A percentile compares a stretch with the other conserved stretches of the same genome.
Evolutionary conservation across 495 filamentous ascomycete species (phyloP).

Genomic region (Daldinia bambusicola): DNA sequence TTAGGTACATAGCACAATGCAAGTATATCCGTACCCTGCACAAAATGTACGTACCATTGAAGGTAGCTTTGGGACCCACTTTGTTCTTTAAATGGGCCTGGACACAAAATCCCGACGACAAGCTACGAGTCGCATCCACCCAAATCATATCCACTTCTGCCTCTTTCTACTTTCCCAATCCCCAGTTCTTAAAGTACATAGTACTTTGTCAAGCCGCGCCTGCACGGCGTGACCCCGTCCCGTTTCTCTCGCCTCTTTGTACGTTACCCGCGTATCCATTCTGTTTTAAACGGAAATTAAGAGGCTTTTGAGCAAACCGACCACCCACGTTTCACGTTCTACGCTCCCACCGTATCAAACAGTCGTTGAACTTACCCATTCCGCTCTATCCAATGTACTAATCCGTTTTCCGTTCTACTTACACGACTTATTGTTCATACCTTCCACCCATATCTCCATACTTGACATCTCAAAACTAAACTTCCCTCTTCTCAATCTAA

Average conservation of each 20-base stretch:
- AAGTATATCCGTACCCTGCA: neutral
- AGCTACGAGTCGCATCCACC: conserved; percentile 38
- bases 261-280: neutral
- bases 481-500: conserved; percentile 16
- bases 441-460: conserved; percentile 28
- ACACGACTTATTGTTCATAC: conserved; percentile 22
- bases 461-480: conserved; percentile 25
- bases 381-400: conserved; percentile 35
- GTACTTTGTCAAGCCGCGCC: conserved; percentile 18
- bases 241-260: conserved; percentile 12
- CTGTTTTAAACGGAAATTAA: conserved; percentile 5
- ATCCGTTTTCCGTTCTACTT: conserved; percentile 34
- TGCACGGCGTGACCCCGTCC: conserved; percentile 18
- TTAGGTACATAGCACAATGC: neutral
- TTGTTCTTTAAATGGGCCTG: conserved; percentile 28
- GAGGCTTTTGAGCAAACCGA: conserved; percentile 17
- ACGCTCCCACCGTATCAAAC: conserved; percentile 12
- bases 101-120: conserved; percentile 41
- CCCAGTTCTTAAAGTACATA: conserved; percentile 15
- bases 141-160: conserved; percentile 5
- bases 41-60: neutral
- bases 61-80: neutral
- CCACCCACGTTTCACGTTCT: conserved; percentile 29
- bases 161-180: conserved; percentile 1
- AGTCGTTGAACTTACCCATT: conserved; percentile 23